Evolutionary conservation across 2,329 filamentous ascomycete species (phyloP), one percentile per base, ranked within the genome.

Genomic region (Cordyceps militaris): DNA sequence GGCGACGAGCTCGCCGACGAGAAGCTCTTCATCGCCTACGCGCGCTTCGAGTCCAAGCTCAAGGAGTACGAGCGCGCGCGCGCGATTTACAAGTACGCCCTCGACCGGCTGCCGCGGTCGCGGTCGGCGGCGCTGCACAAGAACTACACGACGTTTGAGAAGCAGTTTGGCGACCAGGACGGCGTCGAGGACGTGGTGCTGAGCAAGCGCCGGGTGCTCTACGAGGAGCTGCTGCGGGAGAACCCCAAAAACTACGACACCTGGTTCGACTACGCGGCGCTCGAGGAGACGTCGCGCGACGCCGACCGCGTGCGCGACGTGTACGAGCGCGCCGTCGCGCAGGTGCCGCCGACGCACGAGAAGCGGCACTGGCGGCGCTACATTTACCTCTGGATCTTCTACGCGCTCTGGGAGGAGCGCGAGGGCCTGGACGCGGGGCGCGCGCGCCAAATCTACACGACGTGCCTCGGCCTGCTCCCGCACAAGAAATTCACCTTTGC

Each of bases 401-500:
- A 97, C 72, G 94, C 94, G 10, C 76, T 97, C 19, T 97, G 89
- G 84, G 94, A 97, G 71, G 94, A 99, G 72, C 85, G 89, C 71
- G 87, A 93, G 62, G 87, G 86, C 36, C 86, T 87, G 64, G 91
- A 97, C 66, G 68, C 83, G 24, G 83, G 88, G 26, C 83, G 94
- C 46, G 89, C 93, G 21, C 83, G 88, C 19, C 90, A 97, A 69
- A 91, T 99, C 61, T 99, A 97, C 75, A 85, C 87, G 64, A 89
- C 94, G 63, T 96, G 91, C 65, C 74, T 97, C 48, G 87, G 87
- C 61, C 76, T 97, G 47, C 87, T 99, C 64, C 94, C 94, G 0
- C 94, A 99, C 76, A 95, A 95, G 70, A 90, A 90, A 67, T 99
- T 97, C 73, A 97, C 94, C 0, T 99, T 97, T 70, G 90, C 91